Conservation (phyloP, 2,329 filamentous ascomycete genomes). For the Penicillium sp. region DNA sequence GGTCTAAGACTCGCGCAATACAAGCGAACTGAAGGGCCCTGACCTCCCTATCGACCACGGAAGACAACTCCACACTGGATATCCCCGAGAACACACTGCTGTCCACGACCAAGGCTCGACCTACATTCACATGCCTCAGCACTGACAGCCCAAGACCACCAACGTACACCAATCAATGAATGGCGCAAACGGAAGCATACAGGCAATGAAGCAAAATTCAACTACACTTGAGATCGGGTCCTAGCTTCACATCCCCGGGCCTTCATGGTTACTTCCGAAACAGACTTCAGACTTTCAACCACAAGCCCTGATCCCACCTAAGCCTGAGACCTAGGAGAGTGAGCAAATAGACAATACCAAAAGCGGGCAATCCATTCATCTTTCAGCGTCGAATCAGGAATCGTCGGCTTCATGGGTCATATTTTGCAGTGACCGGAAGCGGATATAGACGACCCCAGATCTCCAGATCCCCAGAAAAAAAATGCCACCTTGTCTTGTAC, state of each 20-base stretch:
- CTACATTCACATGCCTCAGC: too few relatives aligned
- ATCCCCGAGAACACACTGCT: too few relatives aligned
- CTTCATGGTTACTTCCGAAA: background rate
- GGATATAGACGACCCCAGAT: background rate
- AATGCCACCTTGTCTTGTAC: background rate
- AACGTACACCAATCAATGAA: background rate
- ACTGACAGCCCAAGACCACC: background rate
- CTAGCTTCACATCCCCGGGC: background rate
- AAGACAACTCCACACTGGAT: too few relatives aligned
- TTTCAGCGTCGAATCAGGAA: background rate
- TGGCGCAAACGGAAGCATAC: background rate
- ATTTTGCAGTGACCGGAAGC: background rate
- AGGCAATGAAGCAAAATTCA: background rate
- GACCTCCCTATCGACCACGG: too few relatives aligned
- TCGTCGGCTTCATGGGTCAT: background rate
- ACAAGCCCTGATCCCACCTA: constrained; percentile 4
- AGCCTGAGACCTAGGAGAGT: background rate
- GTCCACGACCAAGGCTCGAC: too few relatives aligned
- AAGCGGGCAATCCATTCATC: background rate
- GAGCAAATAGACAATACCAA: background rate
- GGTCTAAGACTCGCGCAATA: too few relatives aligned
- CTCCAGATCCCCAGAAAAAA: background rate
- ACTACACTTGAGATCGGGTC: background rate
- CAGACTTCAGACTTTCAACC: background rate
- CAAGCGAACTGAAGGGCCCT: too few relatives aligned